Evolutionary conservation across 192 early-diverging fungal genomes (phyloP).

Genomic region (Backusella morwellensis): DNA sequence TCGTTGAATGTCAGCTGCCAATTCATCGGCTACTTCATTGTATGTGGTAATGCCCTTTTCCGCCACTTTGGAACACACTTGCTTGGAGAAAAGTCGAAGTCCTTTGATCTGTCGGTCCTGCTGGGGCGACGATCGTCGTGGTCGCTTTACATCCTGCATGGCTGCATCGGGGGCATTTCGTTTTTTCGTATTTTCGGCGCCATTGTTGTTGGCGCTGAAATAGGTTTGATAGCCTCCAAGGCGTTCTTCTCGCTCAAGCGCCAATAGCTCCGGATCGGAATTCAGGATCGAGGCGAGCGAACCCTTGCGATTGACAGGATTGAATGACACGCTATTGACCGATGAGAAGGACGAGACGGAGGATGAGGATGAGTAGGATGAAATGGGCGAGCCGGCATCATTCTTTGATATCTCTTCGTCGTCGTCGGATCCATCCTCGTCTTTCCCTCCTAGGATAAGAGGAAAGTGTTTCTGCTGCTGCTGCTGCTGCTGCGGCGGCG

Average conservation of each 20-base stretch:
- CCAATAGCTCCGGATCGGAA: slow-evolving; percentile 12
- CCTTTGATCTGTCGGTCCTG: slow-evolving; percentile 17
- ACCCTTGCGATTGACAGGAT: slow-evolving; percentile 12
- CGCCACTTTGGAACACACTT: slow-evolving; percentile 57
- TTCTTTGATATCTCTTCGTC: background rate
- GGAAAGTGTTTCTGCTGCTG: background rate
- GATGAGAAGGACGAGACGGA: slow-evolving; percentile 9
- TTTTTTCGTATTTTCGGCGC: background rate
- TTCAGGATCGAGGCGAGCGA: slow-evolving; percentile 31
- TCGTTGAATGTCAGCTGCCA: slow-evolving; percentile 31
- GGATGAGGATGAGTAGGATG: background rate
- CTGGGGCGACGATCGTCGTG: background rate
- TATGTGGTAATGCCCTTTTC: slow-evolving; percentile 55
- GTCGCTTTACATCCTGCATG: background rate
- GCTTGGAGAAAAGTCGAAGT: slow-evolving; percentile 54
- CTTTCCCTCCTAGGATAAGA: background rate
- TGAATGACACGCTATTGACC: background rate
- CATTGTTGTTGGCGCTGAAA: background rate
- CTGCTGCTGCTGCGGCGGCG: background rate
- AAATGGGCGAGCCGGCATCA: background rate
- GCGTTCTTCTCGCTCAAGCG: slow-evolving; percentile 12
- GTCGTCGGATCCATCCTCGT: background rate
- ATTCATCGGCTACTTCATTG: slow-evolving; percentile 59
- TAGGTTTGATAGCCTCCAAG: slow-evolving; percentile 2
- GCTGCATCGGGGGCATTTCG: background rate